phyloP scores from a whole-genome alignment of 345 rosid genomes.

The Hibiscus mutabilis region DNA sequence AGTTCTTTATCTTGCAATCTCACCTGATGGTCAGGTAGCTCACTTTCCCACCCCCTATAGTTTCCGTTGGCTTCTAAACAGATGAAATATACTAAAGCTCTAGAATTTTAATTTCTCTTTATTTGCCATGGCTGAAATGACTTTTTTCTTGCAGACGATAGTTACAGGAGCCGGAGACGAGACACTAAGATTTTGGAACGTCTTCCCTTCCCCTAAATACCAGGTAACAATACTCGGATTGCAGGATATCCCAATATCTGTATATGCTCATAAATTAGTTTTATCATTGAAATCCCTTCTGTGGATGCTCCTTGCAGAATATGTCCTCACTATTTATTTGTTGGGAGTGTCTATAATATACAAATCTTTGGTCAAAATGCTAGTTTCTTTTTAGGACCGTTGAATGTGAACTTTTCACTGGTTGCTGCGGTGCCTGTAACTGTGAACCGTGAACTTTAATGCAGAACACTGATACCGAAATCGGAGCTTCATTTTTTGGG shows the following conservation, averaged over 20 bases:
- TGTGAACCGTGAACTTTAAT: not conserved
- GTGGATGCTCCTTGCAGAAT: not conserved
- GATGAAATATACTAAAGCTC: not conserved
- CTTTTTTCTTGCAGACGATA: constrained; percentile 53
- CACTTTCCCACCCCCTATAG: not conserved
- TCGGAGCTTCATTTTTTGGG: constrained; percentile 76
- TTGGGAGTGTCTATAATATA: not conserved
- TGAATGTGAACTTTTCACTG: not conserved
- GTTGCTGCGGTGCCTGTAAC: not conserved
- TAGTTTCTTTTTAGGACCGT: not conserved
- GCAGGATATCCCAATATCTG: not conserved
- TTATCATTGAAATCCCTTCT: too few relatives aligned
- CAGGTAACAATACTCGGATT: constrained; percentile 40
- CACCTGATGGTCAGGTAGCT: too few relatives aligned
- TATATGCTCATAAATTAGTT: not conserved
- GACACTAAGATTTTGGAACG: constrained; percentile 93
- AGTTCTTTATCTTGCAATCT: too few relatives aligned
- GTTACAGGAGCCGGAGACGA: constrained; percentile 99
- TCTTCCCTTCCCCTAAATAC: constrained; percentile 91
- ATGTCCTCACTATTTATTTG: not conserved
- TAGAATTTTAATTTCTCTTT: not conserved
- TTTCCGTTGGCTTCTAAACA: not conserved
- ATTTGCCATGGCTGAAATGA: not conserved
- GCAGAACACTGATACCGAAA: constrained; percentile 70
- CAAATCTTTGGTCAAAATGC: not conserved